Evolutionary conservation across 345 rosid species (phyloP).

Genomic region (Eucalyptus cloeziana): DNA sequence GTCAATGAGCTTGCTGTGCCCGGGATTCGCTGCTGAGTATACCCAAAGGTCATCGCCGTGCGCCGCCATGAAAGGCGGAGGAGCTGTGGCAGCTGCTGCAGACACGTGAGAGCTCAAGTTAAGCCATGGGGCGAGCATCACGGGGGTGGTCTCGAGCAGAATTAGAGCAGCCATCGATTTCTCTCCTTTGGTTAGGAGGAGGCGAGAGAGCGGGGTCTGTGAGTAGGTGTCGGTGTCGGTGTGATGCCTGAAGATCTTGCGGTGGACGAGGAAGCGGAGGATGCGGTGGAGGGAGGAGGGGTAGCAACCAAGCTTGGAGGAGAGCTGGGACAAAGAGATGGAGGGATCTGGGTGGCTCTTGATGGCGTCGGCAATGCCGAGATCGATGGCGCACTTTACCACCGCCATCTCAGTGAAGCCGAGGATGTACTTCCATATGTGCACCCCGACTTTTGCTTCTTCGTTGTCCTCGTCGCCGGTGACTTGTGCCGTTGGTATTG

Average conservation of each 20-base stretch:
- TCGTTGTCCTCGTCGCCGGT: conserved; percentile 1
- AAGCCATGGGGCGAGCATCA: conserved; percentile 52
- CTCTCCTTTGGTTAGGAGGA: conserved; percentile 14
- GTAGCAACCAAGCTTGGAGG: conserved; percentile 31
- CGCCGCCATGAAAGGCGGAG: conserved; percentile 32
- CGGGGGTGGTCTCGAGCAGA: conserved; percentile 32
- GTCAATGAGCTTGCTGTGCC: conserved; percentile 19
- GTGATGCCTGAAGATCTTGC: conserved; percentile 17
- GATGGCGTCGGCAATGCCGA: conserved; percentile 55
- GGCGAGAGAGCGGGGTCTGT: conserved; percentile 55
- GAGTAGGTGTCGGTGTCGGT: conserved; percentile 11
- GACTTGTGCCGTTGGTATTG: neutral
- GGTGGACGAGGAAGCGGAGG: conserved; percentile 52
- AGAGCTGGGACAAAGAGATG: conserved; percentile 28
- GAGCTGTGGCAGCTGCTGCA: neutral
- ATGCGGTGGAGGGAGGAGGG: conserved; percentile 41
- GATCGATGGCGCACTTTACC: conserved; percentile 71
- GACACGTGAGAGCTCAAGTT: conserved; percentile 24
- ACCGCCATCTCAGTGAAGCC: conserved; percentile 46
- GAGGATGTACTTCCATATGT: conserved; percentile 40
- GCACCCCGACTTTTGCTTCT: conserved; percentile 31
- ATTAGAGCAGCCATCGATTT: conserved; percentile 28
- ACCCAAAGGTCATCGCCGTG: conserved; percentile 43
- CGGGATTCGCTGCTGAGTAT: conserved; percentile 23
- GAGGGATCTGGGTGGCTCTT: conserved; percentile 29